A percentile compares a stretch with the other conserved stretches of the same genome.
phyloP scores from a whole-genome alignment of 2,329 filamentous ascomycete species.

The Neofusicoccum sp. region DNA sequence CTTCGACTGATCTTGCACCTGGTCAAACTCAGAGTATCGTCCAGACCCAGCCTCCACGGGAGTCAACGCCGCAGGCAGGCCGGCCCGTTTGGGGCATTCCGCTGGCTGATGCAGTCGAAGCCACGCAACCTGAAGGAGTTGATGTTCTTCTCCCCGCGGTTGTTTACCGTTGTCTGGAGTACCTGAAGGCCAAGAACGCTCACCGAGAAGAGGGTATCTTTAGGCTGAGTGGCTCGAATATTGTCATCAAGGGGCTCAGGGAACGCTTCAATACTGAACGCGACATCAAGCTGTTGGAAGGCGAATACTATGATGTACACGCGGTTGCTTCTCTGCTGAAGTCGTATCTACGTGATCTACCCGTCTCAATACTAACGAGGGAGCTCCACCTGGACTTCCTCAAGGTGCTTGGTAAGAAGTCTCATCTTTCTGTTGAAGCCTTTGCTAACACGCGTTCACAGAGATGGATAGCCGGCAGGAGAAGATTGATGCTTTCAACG shows the following conservation, averaged over 20 bases:
- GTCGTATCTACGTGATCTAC: conserved; percentile 87
- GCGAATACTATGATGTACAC: conserved; percentile 90
- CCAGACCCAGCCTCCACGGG: not conserved
- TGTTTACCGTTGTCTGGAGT: conserved; percentile 93
- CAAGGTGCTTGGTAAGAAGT: conserved; percentile 62
- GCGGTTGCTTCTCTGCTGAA: conserved; percentile 93
- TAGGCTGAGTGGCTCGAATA: conserved; percentile 92
- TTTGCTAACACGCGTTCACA: conserved; percentile 30
- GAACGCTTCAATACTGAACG: conserved; percentile 93
- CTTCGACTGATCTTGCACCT: conserved; percentile 63
- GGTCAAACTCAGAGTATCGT: conserved; percentile 24
- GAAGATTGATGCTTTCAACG: conserved; percentile 73
- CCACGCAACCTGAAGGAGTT: conserved; percentile 69
- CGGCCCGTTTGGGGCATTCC: conserved; percentile 71
- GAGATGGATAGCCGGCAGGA: conserved; percentile 73
- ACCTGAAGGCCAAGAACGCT: conserved; percentile 79
- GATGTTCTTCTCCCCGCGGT: conserved; percentile 82
- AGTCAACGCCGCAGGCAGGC: conserved; percentile 23
- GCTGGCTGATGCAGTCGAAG: conserved; percentile 80
- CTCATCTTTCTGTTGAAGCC: not conserved
- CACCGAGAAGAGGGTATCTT: conserved; percentile 91
- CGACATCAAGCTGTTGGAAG: conserved; percentile 84
- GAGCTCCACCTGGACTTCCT: conserved; percentile 90
- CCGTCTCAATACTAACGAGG: conserved; percentile 83
- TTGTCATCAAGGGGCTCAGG: conserved; percentile 84